A percentile compares a stretch with the other conserved stretches of the same genome.
Conservation (phyloP, 192 early-diverging fungal species). For the Geosiphon pyriformis region DNA sequence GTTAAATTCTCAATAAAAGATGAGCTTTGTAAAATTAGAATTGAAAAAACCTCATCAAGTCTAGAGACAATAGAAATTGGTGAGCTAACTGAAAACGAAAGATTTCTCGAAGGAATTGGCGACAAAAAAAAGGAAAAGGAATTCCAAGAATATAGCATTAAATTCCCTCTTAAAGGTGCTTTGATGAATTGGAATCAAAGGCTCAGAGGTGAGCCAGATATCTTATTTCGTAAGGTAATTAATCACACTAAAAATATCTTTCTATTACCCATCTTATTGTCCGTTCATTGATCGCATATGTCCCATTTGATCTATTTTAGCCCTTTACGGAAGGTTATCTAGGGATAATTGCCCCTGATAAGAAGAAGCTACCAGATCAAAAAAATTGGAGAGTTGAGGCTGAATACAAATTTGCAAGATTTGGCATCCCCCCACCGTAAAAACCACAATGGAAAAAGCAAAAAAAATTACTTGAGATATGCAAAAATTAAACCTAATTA, state of each 20-base stretch:
- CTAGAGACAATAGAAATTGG: background rate
- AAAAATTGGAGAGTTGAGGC: background rate
- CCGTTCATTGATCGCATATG: background rate
- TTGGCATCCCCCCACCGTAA: too few species aligned
- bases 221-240: constrained; percentile 6
- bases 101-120: background rate
- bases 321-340: background rate
- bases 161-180: background rate
- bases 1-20: background rate
- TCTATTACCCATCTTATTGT: background rate
- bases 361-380: background rate
- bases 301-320: too few species aligned
- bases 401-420: background rate
- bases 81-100: background rate
- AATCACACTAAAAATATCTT: background rate
- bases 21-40: constrained; percentile 1
- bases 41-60: background rate
- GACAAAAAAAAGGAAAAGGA: background rate
- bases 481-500: too few species aligned
- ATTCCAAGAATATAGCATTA: background rate
- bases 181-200: constrained; percentile 14
- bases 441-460: too few species aligned
- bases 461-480: too few species aligned
- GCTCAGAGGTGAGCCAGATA: background rate
- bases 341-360: background rate